Evolutionary conservation across 1,139 yeast genomes (phyloP).

Genomic region (Candida freyschussii): DNA sequence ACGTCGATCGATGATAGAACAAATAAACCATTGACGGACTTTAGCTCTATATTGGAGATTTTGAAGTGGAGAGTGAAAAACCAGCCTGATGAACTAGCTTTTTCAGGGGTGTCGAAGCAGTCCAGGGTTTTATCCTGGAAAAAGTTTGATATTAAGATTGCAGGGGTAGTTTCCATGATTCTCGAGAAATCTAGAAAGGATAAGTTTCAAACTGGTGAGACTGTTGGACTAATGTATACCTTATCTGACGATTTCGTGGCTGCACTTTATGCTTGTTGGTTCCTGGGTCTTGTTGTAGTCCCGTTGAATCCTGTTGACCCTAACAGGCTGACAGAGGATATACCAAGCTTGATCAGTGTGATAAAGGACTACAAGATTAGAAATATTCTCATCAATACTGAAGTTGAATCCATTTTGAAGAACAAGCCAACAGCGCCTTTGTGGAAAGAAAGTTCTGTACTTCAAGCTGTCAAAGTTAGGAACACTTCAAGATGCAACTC

Average conservation of each 20-base stretch:
- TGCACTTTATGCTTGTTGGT: constrained; percentile 80
- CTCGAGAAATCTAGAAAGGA: constrained; percentile 43
- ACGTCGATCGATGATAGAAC: constrained; percentile 74
- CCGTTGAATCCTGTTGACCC: constrained; percentile 77
- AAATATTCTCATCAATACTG: constrained; percentile 74
- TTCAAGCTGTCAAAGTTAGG: constrained; percentile 41
- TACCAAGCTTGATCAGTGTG: constrained; percentile 61
- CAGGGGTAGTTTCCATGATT: constrained; percentile 62
- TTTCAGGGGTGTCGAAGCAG: constrained; percentile 42
- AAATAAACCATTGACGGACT: constrained; percentile 67
- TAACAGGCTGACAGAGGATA: constrained; percentile 68
- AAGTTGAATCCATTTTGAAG: constrained; percentile 66
- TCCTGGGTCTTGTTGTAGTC: constrained; percentile 74
- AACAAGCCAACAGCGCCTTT: constrained; percentile 63
- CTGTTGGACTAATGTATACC: constrained; percentile 77
- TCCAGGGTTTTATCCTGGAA: constrained; percentile 69
- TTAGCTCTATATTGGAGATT: constrained; percentile 65
- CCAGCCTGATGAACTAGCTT: constrained; percentile 79
- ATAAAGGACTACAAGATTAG: constrained; percentile 66
- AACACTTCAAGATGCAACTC: constrained; percentile 67
- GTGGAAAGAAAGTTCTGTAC: constrained; percentile 49
- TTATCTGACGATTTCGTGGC: constrained; percentile 83
- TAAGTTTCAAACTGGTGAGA: constrained; percentile 62
- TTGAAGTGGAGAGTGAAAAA: constrained; percentile 73
- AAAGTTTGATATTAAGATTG: constrained; percentile 71